These are phyloP conservation scores for Keithomyces neogunnii DNA, from an alignment of 2,329 filamentous ascomycete species.

Conservation along the genomic window DNA sequence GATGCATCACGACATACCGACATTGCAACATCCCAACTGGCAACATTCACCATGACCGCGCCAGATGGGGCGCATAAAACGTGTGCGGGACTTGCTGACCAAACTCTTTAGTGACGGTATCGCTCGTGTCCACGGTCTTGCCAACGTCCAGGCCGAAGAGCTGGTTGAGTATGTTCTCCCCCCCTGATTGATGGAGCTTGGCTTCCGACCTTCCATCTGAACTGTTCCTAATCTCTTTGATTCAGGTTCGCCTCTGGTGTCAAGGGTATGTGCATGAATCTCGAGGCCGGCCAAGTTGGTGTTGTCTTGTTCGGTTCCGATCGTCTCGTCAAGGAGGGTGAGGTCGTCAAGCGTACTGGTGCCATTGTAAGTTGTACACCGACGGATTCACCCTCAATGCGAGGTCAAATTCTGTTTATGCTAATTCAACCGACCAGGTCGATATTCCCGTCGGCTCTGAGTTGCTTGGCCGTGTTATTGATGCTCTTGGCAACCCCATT, in stretches of 20 bases:
- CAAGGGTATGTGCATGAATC: conserved; percentile 99
- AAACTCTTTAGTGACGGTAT: conserved; percentile 83
- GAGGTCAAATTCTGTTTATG: not conserved
- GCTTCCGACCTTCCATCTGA: not conserved
- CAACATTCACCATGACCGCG: not conserved
- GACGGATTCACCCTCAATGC: not conserved
- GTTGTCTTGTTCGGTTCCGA: conserved; percentile 99
- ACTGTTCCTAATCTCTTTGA: conserved; percentile 11
- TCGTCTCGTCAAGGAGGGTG: conserved; percentile 98
- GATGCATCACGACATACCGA: not conserved
- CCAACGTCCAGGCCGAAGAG: conserved; percentile 99
- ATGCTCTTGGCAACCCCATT: conserved; percentile 98
- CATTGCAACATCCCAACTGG: not conserved
- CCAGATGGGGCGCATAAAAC: not conserved
- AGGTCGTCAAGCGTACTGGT: conserved; percentile 99
- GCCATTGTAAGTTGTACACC: conserved; percentile 68
- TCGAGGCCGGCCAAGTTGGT: conserved; percentile 99
- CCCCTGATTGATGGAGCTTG: not conserved
- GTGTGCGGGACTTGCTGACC: conserved; percentile 18
- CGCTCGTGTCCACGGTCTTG: conserved; percentile 98
- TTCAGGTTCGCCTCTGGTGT: conserved; percentile 94
- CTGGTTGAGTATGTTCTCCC: conserved; percentile 82
- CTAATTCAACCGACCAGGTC: conserved; percentile 52
- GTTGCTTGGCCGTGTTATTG: conserved; percentile 95
- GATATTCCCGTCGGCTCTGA: conserved; percentile 90